Base-by-base conservation (phyloP, 2,329 filamentous ascomycete species). In the Colletotrichum kahawae region DNA sequence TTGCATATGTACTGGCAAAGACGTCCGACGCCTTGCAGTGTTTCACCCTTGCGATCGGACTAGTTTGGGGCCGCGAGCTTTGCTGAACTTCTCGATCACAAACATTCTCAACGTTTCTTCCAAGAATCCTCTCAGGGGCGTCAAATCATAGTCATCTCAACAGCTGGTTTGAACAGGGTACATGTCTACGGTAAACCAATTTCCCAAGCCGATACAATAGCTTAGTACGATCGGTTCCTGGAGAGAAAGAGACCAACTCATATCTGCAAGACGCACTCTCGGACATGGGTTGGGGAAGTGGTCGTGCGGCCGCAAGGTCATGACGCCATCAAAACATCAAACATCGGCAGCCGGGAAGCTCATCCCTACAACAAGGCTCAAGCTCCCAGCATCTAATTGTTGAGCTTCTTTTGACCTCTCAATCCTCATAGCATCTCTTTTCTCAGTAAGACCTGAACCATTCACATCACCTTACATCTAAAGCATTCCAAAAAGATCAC, bases 281-380 rank as follows among this genome's bases (percentile, higher is more conserved):
- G 69, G 72, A 75, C 69, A 34, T 75, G 38, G 21, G 21, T 75
- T 73, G 73, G 73, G 73, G 69, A 73, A 68, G 29, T 64, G 69
- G 69, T 60, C 64, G 73, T 48, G 57, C 57, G 69, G 38, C 43
- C 13, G 56, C 33, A 67, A 34, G 34, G 64, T 68, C 57, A 75
- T 75, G 73, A 73, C 73, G 69, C 56, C 43, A 73, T 29, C 34
- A 29, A n/a, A 13, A 54, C 31, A 29, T 60, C 56, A 56, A 51
- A 57, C 38, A 71, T 34, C 27, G 9, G 24, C 31, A n/a, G 24
- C 18, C 16, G 36, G 38, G 43, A 27, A 72, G 72, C 73, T 64
- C 57, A 73, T 73, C 57, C 72, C 56, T 71, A 60, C 36, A 13
- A 12, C 48, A 13, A 16, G 29, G 48, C 63, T 65, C 57, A 24